These are phyloP conservation scores for Cryptosporidium sp. DNA, from an alignment of 169 alveolate genomes.

Conservation along the genomic window DNA sequence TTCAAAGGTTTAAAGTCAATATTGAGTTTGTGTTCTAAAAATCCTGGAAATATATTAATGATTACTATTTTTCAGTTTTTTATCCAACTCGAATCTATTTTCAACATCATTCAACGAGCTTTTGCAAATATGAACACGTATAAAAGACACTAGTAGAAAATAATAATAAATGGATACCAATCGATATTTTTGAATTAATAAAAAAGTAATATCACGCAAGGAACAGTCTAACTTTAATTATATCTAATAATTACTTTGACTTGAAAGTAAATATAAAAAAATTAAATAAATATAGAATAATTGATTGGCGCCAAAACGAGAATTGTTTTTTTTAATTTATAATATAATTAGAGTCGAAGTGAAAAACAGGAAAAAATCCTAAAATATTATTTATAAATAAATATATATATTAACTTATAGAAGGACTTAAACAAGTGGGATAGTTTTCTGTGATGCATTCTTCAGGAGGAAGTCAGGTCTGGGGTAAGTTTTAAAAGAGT, in stretches of 20 bases:
- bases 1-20: neutral
- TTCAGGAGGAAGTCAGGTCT: slow-evolving; percentile 73
- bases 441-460: slow-evolving; percentile 32
- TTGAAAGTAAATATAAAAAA: too few relatives aligned
- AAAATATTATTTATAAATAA: neutral
- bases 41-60: neutral
- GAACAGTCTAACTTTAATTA: too few relatives aligned
- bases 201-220: neutral
- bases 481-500: slow-evolving; percentile 58
- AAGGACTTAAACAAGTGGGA: neutral
- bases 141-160: neutral
- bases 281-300: too few relatives aligned
- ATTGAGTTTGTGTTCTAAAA: too few relatives aligned
- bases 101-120: neutral
- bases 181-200: too few relatives aligned
- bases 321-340: too few relatives aligned
- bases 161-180: too few relatives aligned
- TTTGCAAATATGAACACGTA: neutral
- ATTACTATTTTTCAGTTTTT: neutral
- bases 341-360: too few relatives aligned
- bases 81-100: neutral
- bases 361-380: neutral
- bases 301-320: neutral
- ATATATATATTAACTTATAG: neutral
- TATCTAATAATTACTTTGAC: too few relatives aligned